phyloP scores from a whole-genome alignment of 352 stramenopile species.

The Pythium chondricola region DNA sequence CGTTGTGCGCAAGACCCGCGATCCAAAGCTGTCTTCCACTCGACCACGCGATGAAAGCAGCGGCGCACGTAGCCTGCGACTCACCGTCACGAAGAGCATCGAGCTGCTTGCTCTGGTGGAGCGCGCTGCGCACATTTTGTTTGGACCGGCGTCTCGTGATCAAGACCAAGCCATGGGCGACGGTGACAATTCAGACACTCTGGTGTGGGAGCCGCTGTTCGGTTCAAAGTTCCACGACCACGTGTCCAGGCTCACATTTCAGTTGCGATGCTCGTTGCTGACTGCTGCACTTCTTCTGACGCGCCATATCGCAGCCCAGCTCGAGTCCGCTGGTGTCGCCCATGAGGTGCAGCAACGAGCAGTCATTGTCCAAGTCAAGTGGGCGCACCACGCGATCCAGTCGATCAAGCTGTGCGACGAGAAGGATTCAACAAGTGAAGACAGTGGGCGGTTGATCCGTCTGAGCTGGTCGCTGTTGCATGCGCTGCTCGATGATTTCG shows the following conservation, averaged over 20 bases:
- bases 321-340: background rate
- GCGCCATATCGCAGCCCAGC: slow-evolving; percentile 28
- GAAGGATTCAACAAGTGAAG: slow-evolving; percentile 4
- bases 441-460: slow-evolving; percentile 30
- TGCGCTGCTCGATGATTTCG: slow-evolving; percentile 47
- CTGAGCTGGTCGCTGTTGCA: slow-evolving; percentile 63
- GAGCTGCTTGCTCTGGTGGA: slow-evolving; percentile 27
- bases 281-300: slow-evolving; percentile 39
- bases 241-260: slow-evolving; percentile 18
- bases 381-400: slow-evolving; percentile 48
- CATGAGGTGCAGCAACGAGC: slow-evolving; percentile 16
- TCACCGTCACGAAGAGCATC: slow-evolving; percentile 26
- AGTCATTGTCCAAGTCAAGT: slow-evolving; percentile 35
- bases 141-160: background rate
- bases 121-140: slow-evolving; percentile 16
- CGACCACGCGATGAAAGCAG: slow-evolving; percentile 23
- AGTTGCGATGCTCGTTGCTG: slow-evolving; percentile 38
- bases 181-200: slow-evolving; percentile 3
- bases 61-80: slow-evolving; percentile 3
- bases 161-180: slow-evolving; percentile 2
- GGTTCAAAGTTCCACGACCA: slow-evolving; percentile 20
- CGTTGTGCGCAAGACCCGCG: slow-evolving; percentile 49
- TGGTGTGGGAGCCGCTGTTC: slow-evolving; percentile 25
- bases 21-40: slow-evolving; percentile 55
- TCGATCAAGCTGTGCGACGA: slow-evolving; percentile 38